Percentiles rank a stretch among this genome's conserved stretches.
These are phyloP conservation scores for Beauveria varroae DNA, from an alignment of 2,329 filamentous ascomycete genomes.

Conservation along the genomic window DNA sequence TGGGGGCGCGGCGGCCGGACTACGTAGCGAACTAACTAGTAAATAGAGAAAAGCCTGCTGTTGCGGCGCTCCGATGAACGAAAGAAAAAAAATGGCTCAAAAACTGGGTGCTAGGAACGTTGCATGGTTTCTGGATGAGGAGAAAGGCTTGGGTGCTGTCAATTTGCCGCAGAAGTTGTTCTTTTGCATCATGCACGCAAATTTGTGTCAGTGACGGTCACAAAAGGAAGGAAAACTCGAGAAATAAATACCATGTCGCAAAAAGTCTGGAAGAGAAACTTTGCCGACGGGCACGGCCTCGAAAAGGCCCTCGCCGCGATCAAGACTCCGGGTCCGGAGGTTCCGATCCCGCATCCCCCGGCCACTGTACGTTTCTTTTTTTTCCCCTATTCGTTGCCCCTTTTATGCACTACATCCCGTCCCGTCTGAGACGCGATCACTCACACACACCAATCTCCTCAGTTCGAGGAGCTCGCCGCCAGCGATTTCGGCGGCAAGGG, in stretches of 20 bases:
- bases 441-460: background rate
- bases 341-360: constrained; percentile 17
- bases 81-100: background rate
- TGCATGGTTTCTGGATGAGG: background rate
- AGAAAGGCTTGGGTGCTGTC: background rate
- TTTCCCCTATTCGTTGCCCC: too few relatives aligned
- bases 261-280: constrained; percentile 21
- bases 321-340: constrained; percentile 13
- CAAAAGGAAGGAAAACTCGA: background rate
- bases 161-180: background rate
- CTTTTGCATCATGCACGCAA: background rate
- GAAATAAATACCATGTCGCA: constrained; percentile 27
- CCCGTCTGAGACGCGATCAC: background rate
- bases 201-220: background rate
- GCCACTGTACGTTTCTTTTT: constrained; percentile 15
- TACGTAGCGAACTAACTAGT: background rate
- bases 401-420: background rate
- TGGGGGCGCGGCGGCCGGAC: background rate
- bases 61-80: background rate
- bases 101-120: constrained; percentile 4
- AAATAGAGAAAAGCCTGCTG: background rate
- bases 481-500: constrained; percentile 31
- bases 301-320: constrained; percentile 19
- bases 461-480: constrained; percentile 25
- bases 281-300: constrained; percentile 20